phyloP scores from a whole-genome alignment of 371 early-diverging fungal species.

The Zychaea mexicana region DNA sequence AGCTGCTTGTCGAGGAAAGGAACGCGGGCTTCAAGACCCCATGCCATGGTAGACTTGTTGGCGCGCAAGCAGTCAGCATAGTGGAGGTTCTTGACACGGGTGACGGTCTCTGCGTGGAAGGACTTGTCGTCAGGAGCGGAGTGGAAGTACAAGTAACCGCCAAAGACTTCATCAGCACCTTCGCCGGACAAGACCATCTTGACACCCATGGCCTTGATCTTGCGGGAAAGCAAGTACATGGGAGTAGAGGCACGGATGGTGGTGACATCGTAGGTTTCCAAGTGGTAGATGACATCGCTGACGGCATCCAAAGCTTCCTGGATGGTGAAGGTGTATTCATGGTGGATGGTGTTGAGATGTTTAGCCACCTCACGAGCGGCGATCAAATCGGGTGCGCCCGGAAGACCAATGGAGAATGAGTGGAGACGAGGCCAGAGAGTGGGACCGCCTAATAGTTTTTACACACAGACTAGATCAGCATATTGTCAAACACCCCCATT shows the following conservation, averaged over 20 bases:
- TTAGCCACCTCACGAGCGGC: constrained; percentile 91
- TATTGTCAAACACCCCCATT: background rate
- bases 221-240: constrained; percentile 94
- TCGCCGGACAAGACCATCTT: constrained; percentile 98
- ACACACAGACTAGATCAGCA: background rate
- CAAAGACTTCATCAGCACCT: constrained; percentile 96
- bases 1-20: constrained; percentile 94
- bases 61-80: constrained; percentile 95
- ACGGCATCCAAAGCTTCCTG: constrained; percentile 96
- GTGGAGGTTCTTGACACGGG: constrained; percentile 92
- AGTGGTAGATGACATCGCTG: constrained; percentile 91
- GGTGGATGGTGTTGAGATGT: constrained; percentile 87
- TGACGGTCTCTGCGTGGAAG: constrained; percentile 88
- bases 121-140: constrained; percentile 78
- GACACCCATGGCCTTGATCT: constrained; percentile 96
- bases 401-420: constrained; percentile 95
- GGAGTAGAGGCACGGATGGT: constrained; percentile 97
- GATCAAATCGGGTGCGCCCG: constrained; percentile 89
- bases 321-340: constrained; percentile 92
- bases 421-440: constrained; percentile 84
- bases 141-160: constrained; percentile 97
- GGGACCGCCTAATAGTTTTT: constrained; percentile 40
- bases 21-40: constrained; percentile 98
- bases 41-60: constrained; percentile 98
- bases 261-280: constrained; percentile 98